phyloP scores from a whole-genome alignment of 176 grass and related monocot genomes.

The Eremochloa ophiuroides region DNA sequence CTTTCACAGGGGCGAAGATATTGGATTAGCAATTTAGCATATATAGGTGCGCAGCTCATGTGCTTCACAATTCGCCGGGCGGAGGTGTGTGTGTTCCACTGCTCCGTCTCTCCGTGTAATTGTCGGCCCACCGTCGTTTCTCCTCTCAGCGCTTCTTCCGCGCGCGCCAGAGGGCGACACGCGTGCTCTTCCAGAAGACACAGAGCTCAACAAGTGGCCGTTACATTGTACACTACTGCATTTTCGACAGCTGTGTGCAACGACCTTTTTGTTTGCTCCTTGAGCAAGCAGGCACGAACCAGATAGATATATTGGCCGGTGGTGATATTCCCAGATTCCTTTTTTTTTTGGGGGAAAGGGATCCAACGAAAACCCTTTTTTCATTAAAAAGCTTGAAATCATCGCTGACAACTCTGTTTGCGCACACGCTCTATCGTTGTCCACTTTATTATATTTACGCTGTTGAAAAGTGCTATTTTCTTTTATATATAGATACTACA shows the following conservation, averaged over 20 bases:
- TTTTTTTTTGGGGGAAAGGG: conserved; percentile 12
- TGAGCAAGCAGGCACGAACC: background rate
- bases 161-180: background rate
- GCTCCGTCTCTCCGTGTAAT: background rate
- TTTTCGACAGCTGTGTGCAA: background rate
- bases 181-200: conserved; percentile 11
- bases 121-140: background rate
- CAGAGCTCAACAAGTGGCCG: background rate
- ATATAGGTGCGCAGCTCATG: background rate
- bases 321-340: background rate
- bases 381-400: background rate
- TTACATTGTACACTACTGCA: background rate
- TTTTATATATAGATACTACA: background rate
- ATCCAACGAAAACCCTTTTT: background rate
- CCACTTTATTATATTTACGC: conserved; percentile 13
- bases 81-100: background rate
- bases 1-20: background rate
- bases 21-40: too few species aligned
- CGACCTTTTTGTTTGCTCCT: background rate
- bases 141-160: background rate
- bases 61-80: background rate
- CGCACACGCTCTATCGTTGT: background rate
- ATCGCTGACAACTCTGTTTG: background rate
- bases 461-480: background rate
- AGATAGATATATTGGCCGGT: background rate